Conservation (phyloP, 345 rosid genomes). For the Garcia nutans region DNA sequence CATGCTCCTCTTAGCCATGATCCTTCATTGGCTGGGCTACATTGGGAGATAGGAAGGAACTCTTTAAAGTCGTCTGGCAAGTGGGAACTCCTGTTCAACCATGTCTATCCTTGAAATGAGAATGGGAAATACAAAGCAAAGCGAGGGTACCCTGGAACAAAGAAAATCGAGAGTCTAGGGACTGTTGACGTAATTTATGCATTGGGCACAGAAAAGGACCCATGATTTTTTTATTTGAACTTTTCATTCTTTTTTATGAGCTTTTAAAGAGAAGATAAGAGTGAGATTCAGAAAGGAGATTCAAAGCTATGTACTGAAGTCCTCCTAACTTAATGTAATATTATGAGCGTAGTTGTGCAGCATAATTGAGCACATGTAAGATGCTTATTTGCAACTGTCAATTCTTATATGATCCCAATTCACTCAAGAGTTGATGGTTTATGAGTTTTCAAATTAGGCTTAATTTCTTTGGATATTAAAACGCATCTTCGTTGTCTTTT, state of each 20-base stretch:
- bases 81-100: background rate
- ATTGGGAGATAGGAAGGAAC: constrained; percentile 53
- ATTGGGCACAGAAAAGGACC: background rate
- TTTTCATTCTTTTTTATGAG: background rate
- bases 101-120: background rate
- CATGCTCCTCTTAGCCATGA: constrained; percentile 76
- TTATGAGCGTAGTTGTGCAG: background rate
- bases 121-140: background rate
- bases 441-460: too few species aligned
- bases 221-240: background rate
- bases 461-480: too few species aligned
- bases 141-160: background rate
- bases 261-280: background rate
- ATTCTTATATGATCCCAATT: too few species aligned
- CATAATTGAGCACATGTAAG: background rate
- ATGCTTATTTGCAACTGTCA: background rate
- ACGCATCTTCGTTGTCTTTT: too few species aligned
- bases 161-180: background rate
- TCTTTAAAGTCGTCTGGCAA: background rate
- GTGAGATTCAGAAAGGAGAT: background rate
- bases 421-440: too few species aligned
- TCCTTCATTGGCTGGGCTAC: constrained; percentile 77
- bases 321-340: background rate
- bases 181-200: background rate
- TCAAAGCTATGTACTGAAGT: background rate